Evolutionary conservation across 2,329 filamentous ascomycete genomes (phyloP).

Genomic region (Pleomassaria siparia): DNA sequence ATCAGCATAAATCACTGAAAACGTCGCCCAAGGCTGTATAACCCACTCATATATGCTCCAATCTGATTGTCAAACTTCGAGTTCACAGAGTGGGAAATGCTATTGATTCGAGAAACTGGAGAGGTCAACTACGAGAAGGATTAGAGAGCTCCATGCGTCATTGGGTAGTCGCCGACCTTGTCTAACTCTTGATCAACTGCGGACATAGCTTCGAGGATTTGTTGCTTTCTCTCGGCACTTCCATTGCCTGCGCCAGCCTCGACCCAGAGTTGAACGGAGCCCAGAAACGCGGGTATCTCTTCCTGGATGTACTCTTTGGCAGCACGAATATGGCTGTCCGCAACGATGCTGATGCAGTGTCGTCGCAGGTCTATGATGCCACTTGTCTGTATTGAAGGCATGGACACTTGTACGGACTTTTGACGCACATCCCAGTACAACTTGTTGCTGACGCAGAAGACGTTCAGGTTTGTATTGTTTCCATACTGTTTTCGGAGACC

Average conservation of each 20-base stretch:
- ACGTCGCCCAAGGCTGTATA: background rate
- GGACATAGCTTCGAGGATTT: conserved; percentile 37
- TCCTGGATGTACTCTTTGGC: conserved; percentile 44
- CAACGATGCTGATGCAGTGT: conserved; percentile 51
- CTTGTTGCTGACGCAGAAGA: conserved; percentile 52
- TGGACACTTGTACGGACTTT: conserved; percentile 16
- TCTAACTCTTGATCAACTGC: conserved; percentile 35
- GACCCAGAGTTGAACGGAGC: conserved; percentile 49
- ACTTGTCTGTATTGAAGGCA: conserved; percentile 42
- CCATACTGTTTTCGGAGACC: conserved; percentile 35
- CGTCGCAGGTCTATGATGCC: conserved; percentile 43
- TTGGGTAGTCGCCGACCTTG: conserved; percentile 20
- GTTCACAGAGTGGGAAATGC: conserved; percentile 10
- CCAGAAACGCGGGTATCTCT: conserved; percentile 47
- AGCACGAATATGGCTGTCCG: conserved; percentile 44
- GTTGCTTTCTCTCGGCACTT: conserved; percentile 41
- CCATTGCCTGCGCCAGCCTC: conserved; percentile 45
- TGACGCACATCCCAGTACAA: conserved; percentile 46
- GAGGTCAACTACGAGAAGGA: conserved; percentile 17
- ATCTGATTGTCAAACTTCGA: conserved; percentile 13
- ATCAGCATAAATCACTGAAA: background rate
- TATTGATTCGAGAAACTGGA: conserved; percentile 15
- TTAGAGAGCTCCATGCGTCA: conserved; percentile 9
- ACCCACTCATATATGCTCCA: conserved; percentile 13
- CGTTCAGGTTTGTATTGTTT: conserved; percentile 23